Conservation (phyloP, 2,329 filamentous ascomycete genomes). For the Dendrostoma leiphaemia region DNA sequence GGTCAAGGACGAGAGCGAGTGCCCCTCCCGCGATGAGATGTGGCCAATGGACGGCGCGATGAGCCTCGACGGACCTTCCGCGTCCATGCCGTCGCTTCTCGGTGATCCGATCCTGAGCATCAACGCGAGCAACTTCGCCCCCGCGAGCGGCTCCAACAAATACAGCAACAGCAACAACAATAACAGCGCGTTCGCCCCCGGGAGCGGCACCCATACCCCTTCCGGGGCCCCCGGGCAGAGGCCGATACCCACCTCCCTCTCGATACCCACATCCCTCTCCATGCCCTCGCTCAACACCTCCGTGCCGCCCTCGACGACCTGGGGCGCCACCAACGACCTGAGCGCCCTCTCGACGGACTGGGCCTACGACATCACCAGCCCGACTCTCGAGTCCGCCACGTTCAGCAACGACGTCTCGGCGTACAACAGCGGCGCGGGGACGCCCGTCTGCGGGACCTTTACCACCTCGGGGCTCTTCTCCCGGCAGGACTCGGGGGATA, state of each 20-base stretch:
- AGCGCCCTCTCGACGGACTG: conserved; percentile 12
- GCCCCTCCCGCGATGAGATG: neutral
- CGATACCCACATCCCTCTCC: conserved; percentile 6
- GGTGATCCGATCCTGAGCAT: conserved; percentile 14
- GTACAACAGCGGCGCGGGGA: conserved; percentile 15
- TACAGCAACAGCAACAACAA: no score
- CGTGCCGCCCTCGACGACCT: neutral
- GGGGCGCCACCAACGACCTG: conserved; percentile 9
- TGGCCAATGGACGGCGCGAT: conserved; percentile 4
- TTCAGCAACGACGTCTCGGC: conserved; percentile 13
- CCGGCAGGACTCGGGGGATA: conserved; percentile 13
- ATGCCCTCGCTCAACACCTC: conserved; percentile 11
- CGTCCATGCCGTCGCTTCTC: conserved; percentile 2
- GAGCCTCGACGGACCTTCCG: neutral
- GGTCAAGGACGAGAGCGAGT: conserved; percentile 16
- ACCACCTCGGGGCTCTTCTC: conserved; percentile 8
- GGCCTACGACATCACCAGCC: conserved; percentile 17
- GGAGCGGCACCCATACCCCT: neutral
- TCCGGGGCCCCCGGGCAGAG: neutral
- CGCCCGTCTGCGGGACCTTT: conserved; percentile 8
- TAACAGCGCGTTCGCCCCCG: neutral
- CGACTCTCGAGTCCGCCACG: conserved; percentile 6
- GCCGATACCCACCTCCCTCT: neutral
- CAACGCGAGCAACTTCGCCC: neutral
- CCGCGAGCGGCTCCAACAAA: conserved; percentile 1